Evolutionary conservation across 2,329 filamentous ascomycete genomes (phyloP), one percentile per base, ranked within the genome.

Genomic region (Coniella lustricola): DNA sequence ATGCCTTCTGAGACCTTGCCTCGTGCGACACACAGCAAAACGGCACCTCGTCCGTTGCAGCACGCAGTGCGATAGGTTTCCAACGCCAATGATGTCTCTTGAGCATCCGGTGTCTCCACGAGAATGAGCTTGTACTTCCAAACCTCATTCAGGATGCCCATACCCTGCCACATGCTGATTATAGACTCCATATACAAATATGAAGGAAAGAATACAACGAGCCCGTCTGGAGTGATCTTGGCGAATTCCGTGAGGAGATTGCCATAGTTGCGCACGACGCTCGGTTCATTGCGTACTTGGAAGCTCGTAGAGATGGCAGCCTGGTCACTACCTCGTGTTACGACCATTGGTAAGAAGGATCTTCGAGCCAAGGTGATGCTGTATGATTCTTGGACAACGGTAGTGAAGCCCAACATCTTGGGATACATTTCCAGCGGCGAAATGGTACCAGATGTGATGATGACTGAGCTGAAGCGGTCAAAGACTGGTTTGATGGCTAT

Each of bases 141-240:
- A 29, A 98, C 90, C 63, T 93, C 87, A 67, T 98, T 93, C 32
- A 98, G 74, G 54, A 97, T 95, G 21, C 90, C 90, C 90, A 97
- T 97, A 48, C 89, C 90, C 66, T 98, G 93, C 93, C 93, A 98
- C 82, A 95, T 95, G 64, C 86, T 91, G 64, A 98, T 96, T 64
- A 97, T 97, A 45, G 86, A 93, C 64, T 98, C 93, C 93, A 98
- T 97, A 70, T 98, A 98, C 1, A 98, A 77, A 60, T 98, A 98
- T 0, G 90, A 95, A 0, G 93, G 94, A 64, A 98, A 98, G 74
- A 98, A 98, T 34, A 98, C 93, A n/a, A 98, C 93, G 66, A 98
- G 84, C 29, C 93, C 93, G 60, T 98, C 93, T 0, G 93, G 94
- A 0, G 93, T 98, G 55, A 97, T 84, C 65, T 91, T 94, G 46